phyloP scores from a whole-genome alignment of 139 green algal species.

The Picochlorum sp. region DNA sequence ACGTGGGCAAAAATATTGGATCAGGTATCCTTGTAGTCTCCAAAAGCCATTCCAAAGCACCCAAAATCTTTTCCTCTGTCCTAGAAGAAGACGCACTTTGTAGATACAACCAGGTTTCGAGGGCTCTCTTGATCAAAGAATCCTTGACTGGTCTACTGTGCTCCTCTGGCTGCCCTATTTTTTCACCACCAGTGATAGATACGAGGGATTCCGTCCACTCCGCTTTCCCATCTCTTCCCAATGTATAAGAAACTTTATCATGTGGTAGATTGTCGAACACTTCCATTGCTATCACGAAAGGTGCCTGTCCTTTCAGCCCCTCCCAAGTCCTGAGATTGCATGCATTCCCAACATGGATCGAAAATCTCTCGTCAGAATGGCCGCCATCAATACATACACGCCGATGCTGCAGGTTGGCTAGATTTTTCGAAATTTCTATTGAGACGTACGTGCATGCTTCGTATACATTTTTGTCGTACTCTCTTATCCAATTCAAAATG shows the following conservation, averaged over 20 bases:
- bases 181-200: background rate
- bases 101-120: constrained; percentile 6
- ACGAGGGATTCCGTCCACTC: constrained; percentile 17
- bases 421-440: constrained; percentile 51
- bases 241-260: constrained; percentile 20
- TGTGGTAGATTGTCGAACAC: constrained; percentile 84
- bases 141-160: constrained; percentile 33
- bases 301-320: constrained; percentile 4
- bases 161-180: background rate
- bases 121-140: constrained; percentile 36
- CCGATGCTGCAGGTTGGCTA: constrained; percentile 45
- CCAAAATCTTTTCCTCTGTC: too few relatives aligned
- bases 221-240: background rate
- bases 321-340: constrained; percentile 25
- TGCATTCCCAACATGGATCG: constrained; percentile 23
- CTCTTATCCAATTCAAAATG: constrained; percentile 57
- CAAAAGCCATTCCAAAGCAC: background rate
- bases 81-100: too few relatives aligned
- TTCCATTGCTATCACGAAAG: constrained; percentile 61
- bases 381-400: constrained; percentile 23
- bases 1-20: constrained; percentile 56
- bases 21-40: background rate
- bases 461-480: constrained; percentile 37
- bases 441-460: constrained; percentile 42
- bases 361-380: constrained; percentile 23